phyloP scores from a whole-genome alignment of 169 alveolate species.

The Eimeria mitis region DNA sequence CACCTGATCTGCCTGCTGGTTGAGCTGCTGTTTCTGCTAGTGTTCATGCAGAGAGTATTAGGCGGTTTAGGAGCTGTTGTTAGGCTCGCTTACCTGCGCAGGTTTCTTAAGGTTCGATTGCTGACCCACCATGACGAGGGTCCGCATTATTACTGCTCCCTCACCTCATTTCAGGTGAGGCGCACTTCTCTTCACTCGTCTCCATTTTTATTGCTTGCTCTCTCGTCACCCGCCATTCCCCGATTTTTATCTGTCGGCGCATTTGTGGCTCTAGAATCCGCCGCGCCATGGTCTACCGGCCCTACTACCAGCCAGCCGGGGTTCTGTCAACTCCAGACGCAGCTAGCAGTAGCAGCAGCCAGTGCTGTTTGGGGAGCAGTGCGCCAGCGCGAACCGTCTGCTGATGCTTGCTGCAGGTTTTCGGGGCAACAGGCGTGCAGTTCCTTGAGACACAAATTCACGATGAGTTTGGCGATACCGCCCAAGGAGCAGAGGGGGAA shows the following conservation, averaged over 20 bases:
- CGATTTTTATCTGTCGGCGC: not conserved
- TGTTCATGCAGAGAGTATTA: not conserved
- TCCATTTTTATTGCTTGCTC: not conserved
- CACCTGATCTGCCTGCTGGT: not conserved
- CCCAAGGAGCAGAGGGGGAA: slow-evolving; percentile 1
- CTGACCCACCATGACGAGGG: slow-evolving; percentile 89
- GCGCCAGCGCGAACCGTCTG: not conserved
- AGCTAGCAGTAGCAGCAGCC: not conserved
- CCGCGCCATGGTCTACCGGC: not conserved
- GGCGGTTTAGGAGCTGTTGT: not conserved
- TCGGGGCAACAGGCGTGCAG: slow-evolving; percentile 92
- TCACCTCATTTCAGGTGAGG: slow-evolving; percentile 87
- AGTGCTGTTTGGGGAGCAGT: not conserved
- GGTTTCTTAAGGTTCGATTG: slow-evolving; percentile 88
- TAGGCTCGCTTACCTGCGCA: slow-evolving; percentile 3
- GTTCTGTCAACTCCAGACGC: not conserved
- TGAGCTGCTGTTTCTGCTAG: not conserved
- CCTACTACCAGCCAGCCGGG: not conserved
- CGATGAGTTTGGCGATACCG: slow-evolving; percentile 15
- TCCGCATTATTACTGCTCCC: slow-evolving; percentile 90
- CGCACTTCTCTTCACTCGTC: too few species aligned
- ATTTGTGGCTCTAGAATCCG: not conserved
- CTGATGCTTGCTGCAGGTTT: slow-evolving; percentile 81
- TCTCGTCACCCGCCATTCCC: not conserved
- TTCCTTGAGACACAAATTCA: slow-evolving; percentile 80